phyloP scores from a whole-genome alignment of 2,329 filamentous ascomycete species.

The Pseudogymnoascus sp. region DNA sequence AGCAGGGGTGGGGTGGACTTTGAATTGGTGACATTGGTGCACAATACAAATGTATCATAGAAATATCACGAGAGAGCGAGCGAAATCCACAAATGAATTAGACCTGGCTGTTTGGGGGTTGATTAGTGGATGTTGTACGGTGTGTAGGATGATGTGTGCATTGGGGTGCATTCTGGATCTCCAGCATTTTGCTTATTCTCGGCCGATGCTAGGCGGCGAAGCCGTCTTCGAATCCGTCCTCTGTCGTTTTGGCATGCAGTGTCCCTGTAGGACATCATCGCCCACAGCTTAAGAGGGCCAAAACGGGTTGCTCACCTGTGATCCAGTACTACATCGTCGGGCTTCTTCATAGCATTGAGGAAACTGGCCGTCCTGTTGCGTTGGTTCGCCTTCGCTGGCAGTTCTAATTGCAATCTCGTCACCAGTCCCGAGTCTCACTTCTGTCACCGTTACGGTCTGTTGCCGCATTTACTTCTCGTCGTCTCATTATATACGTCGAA shows the following conservation, averaged over 20 bases:
- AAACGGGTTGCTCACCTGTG: no score
- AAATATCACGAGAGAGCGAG: conserved; percentile 26
- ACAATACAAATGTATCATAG: conserved; percentile 30
- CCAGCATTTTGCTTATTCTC: not conserved
- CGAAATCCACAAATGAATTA: conserved; percentile 11
- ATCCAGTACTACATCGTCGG: no score
- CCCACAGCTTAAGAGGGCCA: no score
- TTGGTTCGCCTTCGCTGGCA: not conserved
- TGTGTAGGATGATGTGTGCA: not conserved
- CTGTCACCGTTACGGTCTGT: not conserved
- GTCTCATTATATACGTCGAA: no score
- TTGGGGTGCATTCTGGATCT: not conserved
- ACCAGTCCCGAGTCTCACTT: not conserved
- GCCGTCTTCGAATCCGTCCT: no score
- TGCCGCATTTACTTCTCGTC: not conserved
- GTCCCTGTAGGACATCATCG: no score
- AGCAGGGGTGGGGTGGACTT: not conserved
- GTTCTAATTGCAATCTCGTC: not conserved
- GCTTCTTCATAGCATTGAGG: not conserved
- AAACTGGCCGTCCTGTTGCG: not conserved
- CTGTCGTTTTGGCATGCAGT: no score
- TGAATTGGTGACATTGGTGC: not conserved
- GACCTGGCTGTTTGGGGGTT: conserved; percentile 26
- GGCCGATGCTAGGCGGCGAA: no score
- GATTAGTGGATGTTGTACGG: conserved; percentile 26